Evolutionary conservation across 2,329 filamentous ascomycete species (phyloP).

Genomic region (Pseudopithomyces maydicus): DNA sequence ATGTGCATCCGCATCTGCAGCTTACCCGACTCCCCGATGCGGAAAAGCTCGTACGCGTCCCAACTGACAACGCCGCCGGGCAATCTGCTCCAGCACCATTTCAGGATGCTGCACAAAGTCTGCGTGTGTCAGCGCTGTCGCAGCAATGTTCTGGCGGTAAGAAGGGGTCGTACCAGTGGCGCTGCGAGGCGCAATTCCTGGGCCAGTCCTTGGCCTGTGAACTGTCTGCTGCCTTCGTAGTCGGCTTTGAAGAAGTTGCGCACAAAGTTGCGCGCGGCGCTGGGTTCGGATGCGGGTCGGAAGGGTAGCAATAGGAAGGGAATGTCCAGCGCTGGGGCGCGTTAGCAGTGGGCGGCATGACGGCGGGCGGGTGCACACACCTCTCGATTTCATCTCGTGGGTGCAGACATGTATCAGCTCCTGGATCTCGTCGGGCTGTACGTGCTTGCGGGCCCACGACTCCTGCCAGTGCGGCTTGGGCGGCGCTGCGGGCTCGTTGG

Average conservation of each 20-base stretch:
- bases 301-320: constrained; percentile 95
- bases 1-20: constrained; percentile 16
- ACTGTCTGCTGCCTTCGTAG: constrained; percentile 61
- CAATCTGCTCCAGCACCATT: constrained; percentile 98
- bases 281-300: constrained; percentile 88
- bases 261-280: constrained; percentile 88
- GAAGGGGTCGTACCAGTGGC: constrained; percentile 73
- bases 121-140: constrained; percentile 47
- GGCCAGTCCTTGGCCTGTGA: constrained; percentile 70
- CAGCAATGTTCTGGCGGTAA: constrained; percentile 4
- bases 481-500: constrained; percentile 46
- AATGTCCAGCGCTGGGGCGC: constrained; percentile 73
- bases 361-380: constrained; percentile 56
- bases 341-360: constrained; percentile 18
- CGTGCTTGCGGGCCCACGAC: constrained; percentile 79
- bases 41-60: constrained; percentile 97
- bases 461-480: constrained; percentile 83
- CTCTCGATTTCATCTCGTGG: constrained; percentile 89
- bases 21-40: constrained; percentile 87
- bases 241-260: constrained; percentile 85
- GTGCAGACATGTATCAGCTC: constrained; percentile 86
- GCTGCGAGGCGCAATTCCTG: constrained; percentile 93
- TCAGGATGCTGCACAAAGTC: constrained; percentile 91
- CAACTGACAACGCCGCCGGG: constrained; percentile 91
- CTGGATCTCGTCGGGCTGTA: constrained; percentile 89